A percentile compares a stretch with the other conserved stretches of the same genome.
Conservation (phyloP, 345 rosid genomes). For the Eucalyptus marginata region DNA sequence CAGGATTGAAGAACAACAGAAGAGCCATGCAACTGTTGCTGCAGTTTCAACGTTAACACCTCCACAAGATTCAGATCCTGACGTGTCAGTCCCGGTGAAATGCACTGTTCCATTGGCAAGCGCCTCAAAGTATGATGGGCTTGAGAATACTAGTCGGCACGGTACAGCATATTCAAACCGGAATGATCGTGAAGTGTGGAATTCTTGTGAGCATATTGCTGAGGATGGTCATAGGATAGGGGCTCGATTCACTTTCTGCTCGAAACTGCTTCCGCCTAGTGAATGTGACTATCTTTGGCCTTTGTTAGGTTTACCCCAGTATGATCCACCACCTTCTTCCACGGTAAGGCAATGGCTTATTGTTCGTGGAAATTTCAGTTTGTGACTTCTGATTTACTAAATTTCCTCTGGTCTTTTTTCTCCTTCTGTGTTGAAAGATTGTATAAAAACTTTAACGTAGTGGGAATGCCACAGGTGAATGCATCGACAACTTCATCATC, state of each 20-base stretch:
- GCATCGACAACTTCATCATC: constrained; percentile 1
- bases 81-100: neutral
- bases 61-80: neutral
- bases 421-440: neutral
- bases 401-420: neutral
- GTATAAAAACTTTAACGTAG: neutral
- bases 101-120: neutral
- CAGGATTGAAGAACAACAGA: constrained; percentile 7
- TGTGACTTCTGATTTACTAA: neutral
- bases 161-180: neutral
- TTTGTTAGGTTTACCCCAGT: neutral
- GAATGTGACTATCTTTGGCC: neutral
- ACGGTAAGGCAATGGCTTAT: neutral
- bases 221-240: neutral
- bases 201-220: neutral
- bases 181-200: neutral
- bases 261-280: neutral
- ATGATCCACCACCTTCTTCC: neutral
- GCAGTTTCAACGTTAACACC: neutral
- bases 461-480: neutral
- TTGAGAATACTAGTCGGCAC: neutral
- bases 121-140: neutral
- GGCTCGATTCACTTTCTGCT: neutral
- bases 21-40: neutral
- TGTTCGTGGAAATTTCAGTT: neutral